A percentile compares a stretch with the other conserved stretches of the same genome.
These are phyloP conservation scores for Salicornia ramosissima DNA, from an alignment of 148 eudicot genomes.

Conservation along the genomic window DNA sequence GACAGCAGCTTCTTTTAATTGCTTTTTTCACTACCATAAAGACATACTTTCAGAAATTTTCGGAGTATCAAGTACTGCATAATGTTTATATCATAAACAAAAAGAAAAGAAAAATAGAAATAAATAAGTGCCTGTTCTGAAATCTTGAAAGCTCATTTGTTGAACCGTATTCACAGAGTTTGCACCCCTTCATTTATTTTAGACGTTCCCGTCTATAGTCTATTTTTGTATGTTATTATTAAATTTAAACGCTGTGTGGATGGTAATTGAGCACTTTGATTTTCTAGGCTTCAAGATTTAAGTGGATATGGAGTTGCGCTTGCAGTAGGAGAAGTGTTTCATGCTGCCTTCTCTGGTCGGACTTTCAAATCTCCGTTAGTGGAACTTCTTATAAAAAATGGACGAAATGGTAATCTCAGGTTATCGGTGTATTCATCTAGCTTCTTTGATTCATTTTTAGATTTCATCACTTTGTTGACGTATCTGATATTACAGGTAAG, in stretches of 20 bases:
- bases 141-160: not conserved
- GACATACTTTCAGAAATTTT: not conserved
- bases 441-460: not conserved
- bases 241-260: not conserved
- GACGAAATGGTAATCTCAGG: slow-evolving; percentile 67
- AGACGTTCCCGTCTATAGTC: not conserved
- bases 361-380: slow-evolving; percentile 53
- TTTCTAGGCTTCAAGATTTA: slow-evolving; percentile 72
- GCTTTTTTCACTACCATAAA: not conserved
- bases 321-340: slow-evolving; percentile 48
- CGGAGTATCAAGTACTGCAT: not conserved
- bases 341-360: slow-evolving; percentile 59
- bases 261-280: slow-evolving; percentile 5
- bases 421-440: not conserved
- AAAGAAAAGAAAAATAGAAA: not conserved
- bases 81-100: not conserved
- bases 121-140: not conserved
- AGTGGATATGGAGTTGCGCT: slow-evolving; percentile 81
- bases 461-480: no score
- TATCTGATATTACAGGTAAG: slow-evolving; percentile 47
- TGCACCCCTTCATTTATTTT: not conserved
- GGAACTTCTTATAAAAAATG: slow-evolving; percentile 62
- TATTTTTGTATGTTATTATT: not conserved
- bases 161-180: not conserved
- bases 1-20: not conserved